Percentiles rank a stretch among this genome's conserved stretches.
phyloP scores from a whole-genome alignment of 805 yeast genomes.

The Kuraishia cidri region DNA sequence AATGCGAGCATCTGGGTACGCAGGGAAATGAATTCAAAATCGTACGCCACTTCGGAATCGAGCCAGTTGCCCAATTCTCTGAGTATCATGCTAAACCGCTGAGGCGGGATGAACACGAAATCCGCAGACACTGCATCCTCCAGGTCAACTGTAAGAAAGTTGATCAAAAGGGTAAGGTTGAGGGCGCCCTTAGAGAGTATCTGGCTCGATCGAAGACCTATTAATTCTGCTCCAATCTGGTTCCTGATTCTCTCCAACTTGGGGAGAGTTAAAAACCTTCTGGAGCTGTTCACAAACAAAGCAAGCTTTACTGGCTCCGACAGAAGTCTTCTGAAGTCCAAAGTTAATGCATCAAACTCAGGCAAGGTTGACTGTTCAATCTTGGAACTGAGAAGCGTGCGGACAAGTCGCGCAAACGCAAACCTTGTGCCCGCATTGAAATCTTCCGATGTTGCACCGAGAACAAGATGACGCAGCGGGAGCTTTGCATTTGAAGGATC shows the following conservation, averaged over 20 bases:
- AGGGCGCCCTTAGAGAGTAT: conserved; percentile 32
- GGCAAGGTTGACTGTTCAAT: too few relatives aligned
- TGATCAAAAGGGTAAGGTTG: conserved; percentile 37
- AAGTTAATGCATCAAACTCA: too few relatives aligned
- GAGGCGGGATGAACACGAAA: conserved; percentile 45
- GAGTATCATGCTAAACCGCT: conserved; percentile 55
- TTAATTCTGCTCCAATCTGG: conserved; percentile 52
- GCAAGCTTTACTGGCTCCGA: not conserved
- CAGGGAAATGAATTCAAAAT: conserved; percentile 36
- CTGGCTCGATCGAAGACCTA: conserved; percentile 37
- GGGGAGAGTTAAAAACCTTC: conserved; percentile 23
- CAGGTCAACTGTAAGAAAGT: conserved; percentile 25
- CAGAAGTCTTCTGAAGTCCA: not conserved
- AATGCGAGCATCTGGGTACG: conserved; percentile 45
- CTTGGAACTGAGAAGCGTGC: too few relatives aligned
- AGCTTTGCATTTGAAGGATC: too few relatives aligned
- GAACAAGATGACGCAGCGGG: too few relatives aligned
- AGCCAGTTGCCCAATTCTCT: conserved; percentile 47
- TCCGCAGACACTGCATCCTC: conserved; percentile 13
- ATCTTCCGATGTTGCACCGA: too few relatives aligned
- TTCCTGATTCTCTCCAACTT: conserved; percentile 47
- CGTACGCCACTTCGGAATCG: conserved; percentile 54
- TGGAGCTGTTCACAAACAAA: conserved; percentile 19
- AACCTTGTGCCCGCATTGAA: too few relatives aligned
- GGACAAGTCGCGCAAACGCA: too few relatives aligned